phyloP scores from a whole-genome alignment of 1,284 basidiomycete species.

The Volvariella surrecta region DNA sequence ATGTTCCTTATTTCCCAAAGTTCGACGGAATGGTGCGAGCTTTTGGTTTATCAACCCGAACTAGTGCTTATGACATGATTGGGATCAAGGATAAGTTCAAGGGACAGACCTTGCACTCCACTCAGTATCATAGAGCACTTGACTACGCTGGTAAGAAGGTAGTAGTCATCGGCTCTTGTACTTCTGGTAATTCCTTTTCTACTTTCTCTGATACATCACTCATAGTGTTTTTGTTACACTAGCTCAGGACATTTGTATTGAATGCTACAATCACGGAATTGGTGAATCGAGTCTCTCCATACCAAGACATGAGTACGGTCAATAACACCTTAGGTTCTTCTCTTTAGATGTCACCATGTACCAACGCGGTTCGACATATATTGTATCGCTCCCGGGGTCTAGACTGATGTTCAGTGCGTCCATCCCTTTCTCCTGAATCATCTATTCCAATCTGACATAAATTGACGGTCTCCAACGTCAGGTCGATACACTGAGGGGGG shows the following conservation, averaged over 20 bases:
- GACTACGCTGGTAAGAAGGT: slow-evolving; percentile 52
- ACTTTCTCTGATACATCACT: background rate
- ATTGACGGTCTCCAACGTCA: too few species aligned
- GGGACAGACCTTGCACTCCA: slow-evolving; percentile 50
- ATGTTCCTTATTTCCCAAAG: slow-evolving; percentile 38
- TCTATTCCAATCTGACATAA: slow-evolving; percentile 1
- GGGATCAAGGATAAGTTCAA: slow-evolving; percentile 49
- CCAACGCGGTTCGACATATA: slow-evolving; percentile 30
- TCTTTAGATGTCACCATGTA: slow-evolving; percentile 34
- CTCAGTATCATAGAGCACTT: slow-evolving; percentile 34
- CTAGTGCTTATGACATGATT: too few species aligned
- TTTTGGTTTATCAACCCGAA: too few species aligned
- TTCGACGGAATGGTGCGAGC: slow-evolving; percentile 33
- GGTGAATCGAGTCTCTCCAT: slow-evolving; percentile 15
- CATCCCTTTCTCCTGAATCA: background rate
- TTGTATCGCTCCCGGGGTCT: slow-evolving; percentile 25
- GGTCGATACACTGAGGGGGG: slow-evolving; percentile 32
- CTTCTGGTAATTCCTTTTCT: slow-evolving; percentile 32
- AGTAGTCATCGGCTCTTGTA: slow-evolving; percentile 52
- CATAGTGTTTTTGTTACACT: background rate
- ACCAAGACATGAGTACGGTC: too few species aligned
- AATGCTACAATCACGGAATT: slow-evolving; percentile 28
- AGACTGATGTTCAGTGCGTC: slow-evolving; percentile 13
- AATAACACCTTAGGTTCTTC: too few species aligned
- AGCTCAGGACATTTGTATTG: slow-evolving; percentile 32